Percentiles rank a stretch among this genome's conserved stretches.
Evolutionary conservation across 2,329 filamentous ascomycete species (phyloP).

Genomic region (Aureobasidium pullulans): DNA sequence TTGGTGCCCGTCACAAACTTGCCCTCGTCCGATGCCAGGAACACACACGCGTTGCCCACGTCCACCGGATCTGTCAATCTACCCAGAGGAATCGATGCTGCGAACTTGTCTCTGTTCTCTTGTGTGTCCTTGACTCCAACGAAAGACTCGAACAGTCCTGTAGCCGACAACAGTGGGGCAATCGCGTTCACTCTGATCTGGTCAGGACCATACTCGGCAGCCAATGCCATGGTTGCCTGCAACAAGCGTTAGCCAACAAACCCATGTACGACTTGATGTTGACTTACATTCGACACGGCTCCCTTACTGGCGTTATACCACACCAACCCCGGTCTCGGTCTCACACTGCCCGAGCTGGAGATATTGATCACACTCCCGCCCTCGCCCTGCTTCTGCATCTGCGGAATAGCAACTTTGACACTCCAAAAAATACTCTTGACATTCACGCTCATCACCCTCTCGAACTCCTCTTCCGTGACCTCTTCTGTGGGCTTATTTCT

Average conservation of each 20-base stretch:
- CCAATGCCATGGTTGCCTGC: slow-evolving; percentile 54
- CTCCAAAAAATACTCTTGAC: slow-evolving; percentile 60
- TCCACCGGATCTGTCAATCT: slow-evolving; percentile 53
- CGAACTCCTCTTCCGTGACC: slow-evolving; percentile 60
- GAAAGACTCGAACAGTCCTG: slow-evolving; percentile 54
- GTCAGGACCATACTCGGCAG: slow-evolving; percentile 61
- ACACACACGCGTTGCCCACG: slow-evolving; percentile 63
- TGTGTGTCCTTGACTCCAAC: slow-evolving; percentile 56
- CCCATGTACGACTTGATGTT: too few relatives aligned
- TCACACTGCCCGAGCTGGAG: slow-evolving; percentile 55
- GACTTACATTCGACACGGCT: slow-evolving; percentile 46
- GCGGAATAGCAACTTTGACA: slow-evolving; percentile 52
- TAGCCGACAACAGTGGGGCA: slow-evolving; percentile 60
- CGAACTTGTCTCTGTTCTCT: slow-evolving; percentile 51
- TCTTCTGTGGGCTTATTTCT: slow-evolving; percentile 55
- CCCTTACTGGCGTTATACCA: slow-evolving; percentile 67
- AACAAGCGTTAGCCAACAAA: background rate
- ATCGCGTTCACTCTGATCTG: slow-evolving; percentile 65
- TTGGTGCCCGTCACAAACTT: slow-evolving; percentile 67
- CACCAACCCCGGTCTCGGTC: slow-evolving; percentile 56
- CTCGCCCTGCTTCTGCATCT: slow-evolving; percentile 50
- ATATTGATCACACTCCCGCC: slow-evolving; percentile 59
- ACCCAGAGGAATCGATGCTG: slow-evolving; percentile 49
- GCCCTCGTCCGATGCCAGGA: slow-evolving; percentile 64
- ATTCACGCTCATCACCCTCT: slow-evolving; percentile 60